A percentile compares a stretch with the other conserved stretches of the same genome.
These are phyloP conservation scores for Avena sativa DNA, from an alignment of 176 grass and related monocot species.

Conservation along the genomic window DNA sequence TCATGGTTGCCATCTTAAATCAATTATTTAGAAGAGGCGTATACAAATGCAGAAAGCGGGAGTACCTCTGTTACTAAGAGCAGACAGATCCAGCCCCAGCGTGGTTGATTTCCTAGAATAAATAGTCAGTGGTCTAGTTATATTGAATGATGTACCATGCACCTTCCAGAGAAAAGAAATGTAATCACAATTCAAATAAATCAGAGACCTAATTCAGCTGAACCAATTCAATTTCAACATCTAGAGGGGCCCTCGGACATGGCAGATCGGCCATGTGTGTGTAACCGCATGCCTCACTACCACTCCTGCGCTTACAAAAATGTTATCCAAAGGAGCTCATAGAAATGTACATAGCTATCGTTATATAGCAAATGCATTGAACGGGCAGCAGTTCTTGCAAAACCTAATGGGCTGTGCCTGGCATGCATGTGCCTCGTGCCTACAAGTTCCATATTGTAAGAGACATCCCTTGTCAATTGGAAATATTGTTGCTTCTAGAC, in stretches of 20 bases:
- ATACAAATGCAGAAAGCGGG: too few relatives aligned
- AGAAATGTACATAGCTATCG: neutral
- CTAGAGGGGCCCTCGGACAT: neutral
- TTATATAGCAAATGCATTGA: neutral
- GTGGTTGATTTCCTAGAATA: too few relatives aligned
- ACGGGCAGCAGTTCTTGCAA: neutral
- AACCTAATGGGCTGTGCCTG: neutral
- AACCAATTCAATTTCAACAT: neutral
- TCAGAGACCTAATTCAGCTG: neutral
- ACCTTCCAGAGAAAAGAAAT: neutral
- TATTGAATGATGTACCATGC: neutral
- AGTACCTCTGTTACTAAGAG: too few relatives aligned
- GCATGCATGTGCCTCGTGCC: neutral
- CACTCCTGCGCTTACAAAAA: neutral
- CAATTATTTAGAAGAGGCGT: too few relatives aligned
- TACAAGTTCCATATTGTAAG: neutral
- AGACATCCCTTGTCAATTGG: neutral
- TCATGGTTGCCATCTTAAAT: too few relatives aligned
- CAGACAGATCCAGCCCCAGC: too few relatives aligned
- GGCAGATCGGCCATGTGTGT: neutral
- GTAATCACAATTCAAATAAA: neutral
- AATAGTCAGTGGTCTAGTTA: too few relatives aligned
- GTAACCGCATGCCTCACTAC: neutral
- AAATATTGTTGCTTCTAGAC: neutral
- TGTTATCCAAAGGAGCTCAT: neutral